Conservation (phyloP, 768 basidiomycete genomes). For the Pisolithus sp. region DNA sequence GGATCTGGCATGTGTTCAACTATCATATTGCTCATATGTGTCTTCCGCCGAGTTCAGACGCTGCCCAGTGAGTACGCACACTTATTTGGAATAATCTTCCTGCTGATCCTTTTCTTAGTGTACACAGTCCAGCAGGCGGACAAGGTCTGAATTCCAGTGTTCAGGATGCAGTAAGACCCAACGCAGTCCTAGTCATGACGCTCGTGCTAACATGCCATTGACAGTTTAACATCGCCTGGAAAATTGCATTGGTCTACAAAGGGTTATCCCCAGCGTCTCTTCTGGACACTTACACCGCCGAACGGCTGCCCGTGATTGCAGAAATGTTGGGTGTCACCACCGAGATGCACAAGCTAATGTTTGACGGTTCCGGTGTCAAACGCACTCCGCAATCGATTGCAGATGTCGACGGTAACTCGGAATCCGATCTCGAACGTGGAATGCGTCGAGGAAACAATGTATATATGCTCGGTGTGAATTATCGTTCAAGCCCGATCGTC, state of each 20-base stretch:
- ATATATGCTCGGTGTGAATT: no score
- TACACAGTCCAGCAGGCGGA: constrained; percentile 40
- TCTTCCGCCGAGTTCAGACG: no score
- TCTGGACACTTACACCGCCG: constrained; percentile 33
- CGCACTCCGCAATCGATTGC: no score
- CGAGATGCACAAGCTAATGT: background rate
- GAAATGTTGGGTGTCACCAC: constrained; percentile 34
- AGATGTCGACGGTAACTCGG: background rate
- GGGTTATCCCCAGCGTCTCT: constrained; percentile 13
- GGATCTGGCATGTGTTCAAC: no score
- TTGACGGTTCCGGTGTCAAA: background rate
- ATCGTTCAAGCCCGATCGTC: no score
- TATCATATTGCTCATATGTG: no score
- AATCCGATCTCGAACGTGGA: background rate
- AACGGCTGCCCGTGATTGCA: constrained; percentile 36
- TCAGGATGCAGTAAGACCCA: constrained; percentile 4
- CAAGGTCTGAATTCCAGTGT: constrained; percentile 21
- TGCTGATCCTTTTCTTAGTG: no score
- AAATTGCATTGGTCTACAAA: constrained; percentile 30
- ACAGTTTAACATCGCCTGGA: constrained; percentile 38
- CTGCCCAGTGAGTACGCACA: no score
- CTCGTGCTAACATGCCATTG: background rate
- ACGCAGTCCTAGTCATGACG: no score
- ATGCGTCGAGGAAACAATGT: no score
- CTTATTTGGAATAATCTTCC: no score